These are phyloP conservation scores for Talaromyces pinophilus DNA, from an alignment of 2,329 filamentous ascomycete species.

Conservation along the genomic window DNA sequence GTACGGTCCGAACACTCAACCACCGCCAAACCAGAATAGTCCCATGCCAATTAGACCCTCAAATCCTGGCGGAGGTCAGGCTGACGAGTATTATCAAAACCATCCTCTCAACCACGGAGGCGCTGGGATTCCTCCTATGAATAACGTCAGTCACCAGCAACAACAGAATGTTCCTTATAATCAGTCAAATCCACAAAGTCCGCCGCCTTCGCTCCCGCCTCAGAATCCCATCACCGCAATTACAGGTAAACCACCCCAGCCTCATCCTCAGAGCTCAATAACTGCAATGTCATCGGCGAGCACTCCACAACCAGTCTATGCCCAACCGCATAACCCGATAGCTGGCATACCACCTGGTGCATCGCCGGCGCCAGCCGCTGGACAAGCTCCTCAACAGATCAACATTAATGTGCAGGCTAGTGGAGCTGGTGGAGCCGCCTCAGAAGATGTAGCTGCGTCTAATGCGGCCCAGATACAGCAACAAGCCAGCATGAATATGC, in stretches of 20 bases:
- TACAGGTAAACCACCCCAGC: background rate
- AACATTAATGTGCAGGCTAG: slow-evolving; percentile 3
- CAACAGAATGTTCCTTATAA: background rate
- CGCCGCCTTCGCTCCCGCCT: slow-evolving; percentile 3
- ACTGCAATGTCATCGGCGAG: background rate
- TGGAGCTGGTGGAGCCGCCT: background rate
- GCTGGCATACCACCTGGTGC: background rate
- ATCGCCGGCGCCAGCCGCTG: background rate
- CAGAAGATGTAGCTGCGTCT: background rate
- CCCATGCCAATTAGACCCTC: background rate
- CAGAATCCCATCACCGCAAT: slow-evolving; percentile 3
- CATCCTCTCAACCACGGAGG: slow-evolving; percentile 4
- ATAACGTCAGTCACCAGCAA: background rate
- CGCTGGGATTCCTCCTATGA: background rate
- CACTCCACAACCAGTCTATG: background rate
- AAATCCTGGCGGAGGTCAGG: background rate
- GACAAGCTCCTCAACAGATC: slow-evolving; percentile 3
- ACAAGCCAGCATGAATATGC: slow-evolving; percentile 4
- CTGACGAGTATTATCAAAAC: slow-evolving; percentile 10
- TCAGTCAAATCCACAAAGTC: background rate
- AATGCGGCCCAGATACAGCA: slow-evolving; percentile 9
- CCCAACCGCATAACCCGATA: background rate
- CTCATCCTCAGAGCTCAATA: background rate
- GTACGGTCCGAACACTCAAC: background rate
- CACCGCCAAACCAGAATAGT: background rate